Conservation (phyloP, 2,329 filamentous ascomycete species). For the Aureobasidium sp. region DNA sequence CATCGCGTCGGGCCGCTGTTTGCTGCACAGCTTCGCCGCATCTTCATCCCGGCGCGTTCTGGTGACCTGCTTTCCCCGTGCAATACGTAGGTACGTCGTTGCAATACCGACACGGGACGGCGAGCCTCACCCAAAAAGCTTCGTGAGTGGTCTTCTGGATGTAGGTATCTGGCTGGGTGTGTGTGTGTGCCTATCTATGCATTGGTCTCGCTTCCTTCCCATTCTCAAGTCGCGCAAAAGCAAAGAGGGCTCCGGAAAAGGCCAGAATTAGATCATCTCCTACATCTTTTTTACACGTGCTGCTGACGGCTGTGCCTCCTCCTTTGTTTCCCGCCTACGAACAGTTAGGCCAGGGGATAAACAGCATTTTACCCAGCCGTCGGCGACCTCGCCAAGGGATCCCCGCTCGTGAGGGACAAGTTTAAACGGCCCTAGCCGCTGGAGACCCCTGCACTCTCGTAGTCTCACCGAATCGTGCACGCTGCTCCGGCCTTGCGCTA, state of each 20-base stretch:
- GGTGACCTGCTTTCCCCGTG: constrained; percentile 14
- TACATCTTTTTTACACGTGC: constrained; percentile 11
- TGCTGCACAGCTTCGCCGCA: constrained; percentile 13
- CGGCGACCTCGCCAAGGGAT: constrained; percentile 15
- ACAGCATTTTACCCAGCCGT: constrained; percentile 17
- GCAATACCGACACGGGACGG: constrained; percentile 8
- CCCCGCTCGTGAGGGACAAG: constrained; percentile 16
- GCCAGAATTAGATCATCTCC: constrained; percentile 12
- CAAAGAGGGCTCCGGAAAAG: background rate
- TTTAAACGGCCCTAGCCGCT: constrained; percentile 17
- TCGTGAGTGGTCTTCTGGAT: background rate
- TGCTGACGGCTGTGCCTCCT: constrained; percentile 16
- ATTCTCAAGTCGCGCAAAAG: constrained; percentile 5
- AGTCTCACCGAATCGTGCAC: constrained; percentile 17
- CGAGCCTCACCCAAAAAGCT: constrained; percentile 12
- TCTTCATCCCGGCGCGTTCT: constrained; percentile 13
- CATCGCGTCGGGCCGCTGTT: constrained; percentile 16
- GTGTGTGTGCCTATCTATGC: background rate
- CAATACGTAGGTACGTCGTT: constrained; percentile 9
- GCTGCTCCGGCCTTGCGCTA: constrained; percentile 17
- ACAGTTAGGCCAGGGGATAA: constrained; percentile 15
- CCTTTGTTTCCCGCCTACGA: constrained; percentile 5
- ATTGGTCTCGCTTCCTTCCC: background rate
- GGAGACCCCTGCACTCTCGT: constrained; percentile 13
- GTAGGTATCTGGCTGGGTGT: too few species aligned